phyloP scores from a whole-genome alignment of 106 monocot species.

The Phalaenopsis equestris region DNA sequence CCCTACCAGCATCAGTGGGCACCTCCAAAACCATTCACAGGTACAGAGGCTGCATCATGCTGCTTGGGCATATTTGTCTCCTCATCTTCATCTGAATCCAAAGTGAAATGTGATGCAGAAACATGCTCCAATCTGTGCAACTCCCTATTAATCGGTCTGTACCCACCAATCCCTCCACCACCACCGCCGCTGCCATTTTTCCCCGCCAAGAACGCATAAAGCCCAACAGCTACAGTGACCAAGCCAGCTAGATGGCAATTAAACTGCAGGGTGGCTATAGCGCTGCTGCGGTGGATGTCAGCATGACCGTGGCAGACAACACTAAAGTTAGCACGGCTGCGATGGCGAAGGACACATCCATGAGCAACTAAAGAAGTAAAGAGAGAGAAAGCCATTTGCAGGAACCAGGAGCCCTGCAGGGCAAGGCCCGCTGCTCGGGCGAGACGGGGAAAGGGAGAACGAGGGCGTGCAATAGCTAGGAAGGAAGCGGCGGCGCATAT shows the following conservation, averaged over 20 bases:
- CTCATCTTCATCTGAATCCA: slow-evolving; percentile 64
- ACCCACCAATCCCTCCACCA: slow-evolving; percentile 11
- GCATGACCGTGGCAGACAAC: slow-evolving; percentile 53
- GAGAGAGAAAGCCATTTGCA: slow-evolving; percentile 92
- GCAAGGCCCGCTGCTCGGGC: slow-evolving; percentile 55
- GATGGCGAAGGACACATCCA: slow-evolving; percentile 46
- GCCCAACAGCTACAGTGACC: slow-evolving; percentile 24
- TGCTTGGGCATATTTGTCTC: slow-evolving; percentile 12
- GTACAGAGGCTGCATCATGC: slow-evolving; percentile 9
- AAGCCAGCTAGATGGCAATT: slow-evolving; percentile 69
- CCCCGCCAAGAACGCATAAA: slow-evolving; percentile 20
- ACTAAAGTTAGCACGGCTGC: slow-evolving; percentile 41
- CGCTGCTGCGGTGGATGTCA: slow-evolving; percentile 60
- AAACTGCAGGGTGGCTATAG: slow-evolving; percentile 88
- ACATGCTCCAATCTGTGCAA: slow-evolving; percentile 28
- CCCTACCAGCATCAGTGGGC: slow-evolving; percentile 8
- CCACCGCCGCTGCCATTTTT: neutral
- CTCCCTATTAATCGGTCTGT: slow-evolving; percentile 50
- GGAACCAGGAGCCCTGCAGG: slow-evolving; percentile 83
- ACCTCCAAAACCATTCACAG: slow-evolving; percentile 1
- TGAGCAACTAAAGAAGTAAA: slow-evolving; percentile 67
- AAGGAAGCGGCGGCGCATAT: slow-evolving; percentile 38
- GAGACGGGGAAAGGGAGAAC: slow-evolving; percentile 32
- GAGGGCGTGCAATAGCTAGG: slow-evolving; percentile 30
- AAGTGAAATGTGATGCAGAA: slow-evolving; percentile 18